phyloP scores from a whole-genome alignment of 179 eudicot species.

The Carnegiea gigantea region DNA sequence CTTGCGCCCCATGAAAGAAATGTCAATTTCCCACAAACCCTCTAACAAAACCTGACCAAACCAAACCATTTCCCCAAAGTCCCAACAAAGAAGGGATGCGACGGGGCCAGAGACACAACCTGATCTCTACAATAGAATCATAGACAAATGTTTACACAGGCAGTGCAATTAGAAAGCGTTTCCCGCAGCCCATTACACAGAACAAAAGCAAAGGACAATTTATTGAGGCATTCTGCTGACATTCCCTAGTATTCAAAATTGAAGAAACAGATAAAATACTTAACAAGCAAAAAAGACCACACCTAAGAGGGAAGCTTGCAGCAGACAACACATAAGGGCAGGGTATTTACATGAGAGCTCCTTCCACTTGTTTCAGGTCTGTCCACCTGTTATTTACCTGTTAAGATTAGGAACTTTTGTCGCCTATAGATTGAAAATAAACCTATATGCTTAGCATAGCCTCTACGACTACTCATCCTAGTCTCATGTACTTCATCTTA shows the following conservation, averaged over 20 bases:
- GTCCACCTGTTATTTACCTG: background rate
- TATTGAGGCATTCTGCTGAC: background rate
- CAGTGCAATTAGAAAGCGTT: background rate
- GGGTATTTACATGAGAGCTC: background rate
- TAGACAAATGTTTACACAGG: background rate
- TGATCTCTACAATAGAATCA: background rate
- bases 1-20: background rate
- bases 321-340: too few species aligned
- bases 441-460: background rate
- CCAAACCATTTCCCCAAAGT: background rate
- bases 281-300: too few species aligned
- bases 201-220: background rate
- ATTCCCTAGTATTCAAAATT: background rate
- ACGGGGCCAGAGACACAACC: background rate
- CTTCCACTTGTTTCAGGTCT: background rate
- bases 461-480: background rate
- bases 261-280: too few species aligned
- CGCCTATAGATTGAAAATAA: background rate
- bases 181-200: background rate
- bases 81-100: background rate
- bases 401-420: too few species aligned
- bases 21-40: background rate
- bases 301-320: too few species aligned
- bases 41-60: background rate
- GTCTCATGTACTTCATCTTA: background rate